phyloP scores from a whole-genome alignment of 495 filamentous ascomycete species.

The Bombardia bombarda region DNA sequence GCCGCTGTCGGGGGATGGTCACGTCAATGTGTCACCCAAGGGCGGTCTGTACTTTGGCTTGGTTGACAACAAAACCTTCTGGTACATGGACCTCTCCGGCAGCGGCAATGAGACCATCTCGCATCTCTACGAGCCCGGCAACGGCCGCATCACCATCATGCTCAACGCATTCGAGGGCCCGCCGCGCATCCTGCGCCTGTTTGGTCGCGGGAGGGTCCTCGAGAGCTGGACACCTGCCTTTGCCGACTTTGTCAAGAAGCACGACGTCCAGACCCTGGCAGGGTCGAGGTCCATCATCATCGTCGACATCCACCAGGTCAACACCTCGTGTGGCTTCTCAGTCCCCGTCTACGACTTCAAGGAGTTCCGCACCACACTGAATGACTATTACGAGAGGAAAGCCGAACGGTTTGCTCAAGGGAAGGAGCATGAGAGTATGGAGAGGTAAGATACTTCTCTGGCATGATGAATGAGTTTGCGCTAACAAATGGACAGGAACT shows the following conservation, averaged over 20 bases:
- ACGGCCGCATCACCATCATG: conserved; percentile 63
- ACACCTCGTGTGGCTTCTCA: conserved; percentile 43
- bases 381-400: conserved; percentile 40
- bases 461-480: neutral
- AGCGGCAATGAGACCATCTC: conserved; percentile 64
- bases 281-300: conserved; percentile 56
- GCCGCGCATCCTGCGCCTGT: conserved; percentile 64
- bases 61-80: conserved; percentile 48
- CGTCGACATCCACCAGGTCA: conserved; percentile 59
- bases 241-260: conserved; percentile 34
- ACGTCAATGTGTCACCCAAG: conserved; percentile 67
- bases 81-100: conserved; percentile 66
- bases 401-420: conserved; percentile 32
- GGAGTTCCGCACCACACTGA: conserved; percentile 35
- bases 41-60: conserved; percentile 55
- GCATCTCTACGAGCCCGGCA: conserved; percentile 58
- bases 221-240: conserved; percentile 48
- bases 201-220: conserved; percentile 57
- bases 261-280: conserved; percentile 30
- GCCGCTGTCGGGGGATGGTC: conserved; percentile 45
- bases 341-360: conserved; percentile 47
- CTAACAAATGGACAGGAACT: conserved; percentile 33
- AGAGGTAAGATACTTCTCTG: conserved; percentile 23
- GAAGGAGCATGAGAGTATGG: conserved; percentile 41
- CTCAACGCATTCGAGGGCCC: conserved; percentile 59